These are phyloP conservation scores for Teratosphaeria destructans DNA, from an alignment of 2,329 filamentous ascomycete genomes.

Conservation along the genomic window DNA sequence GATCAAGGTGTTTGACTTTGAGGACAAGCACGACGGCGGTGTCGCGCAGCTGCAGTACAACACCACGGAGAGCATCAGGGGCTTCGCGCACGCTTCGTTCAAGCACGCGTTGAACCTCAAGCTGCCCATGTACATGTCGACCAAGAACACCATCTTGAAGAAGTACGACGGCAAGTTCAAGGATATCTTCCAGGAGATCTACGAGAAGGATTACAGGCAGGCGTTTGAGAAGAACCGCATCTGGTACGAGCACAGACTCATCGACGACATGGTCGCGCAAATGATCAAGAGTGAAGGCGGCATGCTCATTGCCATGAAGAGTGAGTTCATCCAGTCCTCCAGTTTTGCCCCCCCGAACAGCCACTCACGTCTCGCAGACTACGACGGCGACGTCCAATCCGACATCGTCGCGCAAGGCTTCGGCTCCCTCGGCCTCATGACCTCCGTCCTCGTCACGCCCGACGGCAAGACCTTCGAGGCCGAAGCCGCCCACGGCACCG, in stretches of 20 bases:
- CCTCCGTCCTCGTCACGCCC: slow-evolving; percentile 90
- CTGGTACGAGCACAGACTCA: slow-evolving; percentile 98
- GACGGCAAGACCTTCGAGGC: slow-evolving; percentile 96
- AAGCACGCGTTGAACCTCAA: slow-evolving; percentile 83
- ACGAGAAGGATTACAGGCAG: slow-evolving; percentile 74
- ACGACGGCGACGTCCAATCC: slow-evolving; percentile 97
- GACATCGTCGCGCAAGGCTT: slow-evolving; percentile 98
- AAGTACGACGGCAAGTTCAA: slow-evolving; percentile 98
- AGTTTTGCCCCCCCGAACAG: background rate
- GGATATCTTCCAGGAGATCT: slow-evolving; percentile 98
- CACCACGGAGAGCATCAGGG: slow-evolving; percentile 87
- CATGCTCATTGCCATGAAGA: slow-evolving; percentile 97
- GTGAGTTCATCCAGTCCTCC: slow-evolving; percentile 40
- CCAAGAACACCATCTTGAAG: slow-evolving; percentile 99
- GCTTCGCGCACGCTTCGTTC: slow-evolving; percentile 94
- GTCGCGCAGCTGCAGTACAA: slow-evolving; percentile 97
- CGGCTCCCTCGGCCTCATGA: slow-evolving; percentile 96
- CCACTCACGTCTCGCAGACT: slow-evolving; percentile 50
- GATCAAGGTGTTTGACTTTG: slow-evolving; percentile 86
- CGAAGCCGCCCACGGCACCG: slow-evolving; percentile 94
- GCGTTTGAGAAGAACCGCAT: slow-evolving; percentile 85
- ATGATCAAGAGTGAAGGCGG: slow-evolving; percentile 99
- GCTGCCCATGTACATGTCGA: slow-evolving; percentile 98
- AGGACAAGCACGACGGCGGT: slow-evolving; percentile 58
- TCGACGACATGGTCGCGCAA: slow-evolving; percentile 99